Base-by-base conservation (phyloP, 2,329 filamentous ascomycete genomes). In the Penicillium sp. region DNA sequence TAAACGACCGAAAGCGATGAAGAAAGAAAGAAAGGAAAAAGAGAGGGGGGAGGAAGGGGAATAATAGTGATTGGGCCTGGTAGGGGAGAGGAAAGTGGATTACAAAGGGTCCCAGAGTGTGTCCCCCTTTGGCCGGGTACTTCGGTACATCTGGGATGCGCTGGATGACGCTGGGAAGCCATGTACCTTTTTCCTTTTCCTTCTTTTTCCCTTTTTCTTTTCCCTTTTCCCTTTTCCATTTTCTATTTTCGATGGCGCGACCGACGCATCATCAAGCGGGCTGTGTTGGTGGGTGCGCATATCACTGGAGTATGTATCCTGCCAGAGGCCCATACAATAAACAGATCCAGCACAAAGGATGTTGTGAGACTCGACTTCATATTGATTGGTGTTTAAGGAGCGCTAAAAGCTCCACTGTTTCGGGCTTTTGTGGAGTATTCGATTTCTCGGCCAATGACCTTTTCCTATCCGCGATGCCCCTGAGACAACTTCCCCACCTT, bases 201-300 rank as follows among this genome's bases (percentile, higher is more conserved):
- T 35, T 40, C n/a, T 40, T 3, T 28, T 9, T 9, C 3, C 27
- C 7, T 10, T n/a, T 24, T 10, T 6, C 7, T 8, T n/a, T 24
- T 23, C 20, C 8, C 7, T 25, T 43, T 33, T 23, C 42, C 46
- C 42, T 40, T 20, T 33, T 12, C 8, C n/a, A 27, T 27, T 8
- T 8, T 27, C 25, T 5, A 27, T n/a, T 23, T 23, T 23, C 20
- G 23, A 40, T 15, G 23, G 38, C 38, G 23, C 37, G 37, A 39
- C 10, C 32, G 49, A 58, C 52, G 47, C 54, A 58, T 58, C 56
- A 56, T 58, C 56, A 56, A n/a, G 45, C 47, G 51, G 56, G 54
- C 56, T 56, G 56, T 56, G 56, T 31, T 27, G 31, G 48, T 53
- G 46, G 47, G 29, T 47, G 46, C 46, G 54, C 45, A 50, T 35